These are phyloP conservation scores for Microsporum ferrugineum DNA, from an alignment of 2,329 filamentous ascomycete genomes.

Conservation along the genomic window DNA sequence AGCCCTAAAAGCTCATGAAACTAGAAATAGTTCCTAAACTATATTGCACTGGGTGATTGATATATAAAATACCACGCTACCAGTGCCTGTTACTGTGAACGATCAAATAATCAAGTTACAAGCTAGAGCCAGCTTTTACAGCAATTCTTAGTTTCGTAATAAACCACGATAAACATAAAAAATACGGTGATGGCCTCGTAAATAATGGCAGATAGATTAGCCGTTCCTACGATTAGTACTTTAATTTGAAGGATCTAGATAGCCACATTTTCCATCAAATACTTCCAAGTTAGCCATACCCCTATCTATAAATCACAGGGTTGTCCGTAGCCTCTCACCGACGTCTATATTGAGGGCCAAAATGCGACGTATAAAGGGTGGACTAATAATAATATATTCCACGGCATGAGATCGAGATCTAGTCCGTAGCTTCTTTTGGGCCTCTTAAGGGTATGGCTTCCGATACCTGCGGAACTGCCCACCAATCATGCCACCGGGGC, in stretches of 20 bases:
- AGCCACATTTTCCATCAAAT: neutral
- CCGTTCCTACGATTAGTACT: neutral
- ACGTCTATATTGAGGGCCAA: neutral
- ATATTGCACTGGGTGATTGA: no score
- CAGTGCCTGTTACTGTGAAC: no score
- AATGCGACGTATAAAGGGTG: neutral
- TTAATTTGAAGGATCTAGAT: neutral
- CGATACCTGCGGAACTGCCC: constrained; percentile 33
- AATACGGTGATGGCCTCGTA: no score
- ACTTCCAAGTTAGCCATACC: neutral
- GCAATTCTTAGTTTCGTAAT: no score
- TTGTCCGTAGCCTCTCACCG: neutral
- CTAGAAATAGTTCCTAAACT: no score
- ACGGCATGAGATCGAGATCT: neutral
- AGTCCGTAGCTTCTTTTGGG: neutral
- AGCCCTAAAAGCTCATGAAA: no score
- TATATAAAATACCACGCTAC: no score
- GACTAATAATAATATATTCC: neutral
- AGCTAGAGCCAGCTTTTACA: no score
- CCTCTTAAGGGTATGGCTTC: constrained; percentile 10
- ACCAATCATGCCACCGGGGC: constrained; percentile 36
- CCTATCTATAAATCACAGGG: neutral
- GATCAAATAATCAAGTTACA: no score
- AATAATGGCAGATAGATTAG: neutral
- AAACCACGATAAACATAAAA: neutral